Base-by-base conservation (phyloP, 1,139 yeast genomes). In the Hansenula anomala region DNA sequence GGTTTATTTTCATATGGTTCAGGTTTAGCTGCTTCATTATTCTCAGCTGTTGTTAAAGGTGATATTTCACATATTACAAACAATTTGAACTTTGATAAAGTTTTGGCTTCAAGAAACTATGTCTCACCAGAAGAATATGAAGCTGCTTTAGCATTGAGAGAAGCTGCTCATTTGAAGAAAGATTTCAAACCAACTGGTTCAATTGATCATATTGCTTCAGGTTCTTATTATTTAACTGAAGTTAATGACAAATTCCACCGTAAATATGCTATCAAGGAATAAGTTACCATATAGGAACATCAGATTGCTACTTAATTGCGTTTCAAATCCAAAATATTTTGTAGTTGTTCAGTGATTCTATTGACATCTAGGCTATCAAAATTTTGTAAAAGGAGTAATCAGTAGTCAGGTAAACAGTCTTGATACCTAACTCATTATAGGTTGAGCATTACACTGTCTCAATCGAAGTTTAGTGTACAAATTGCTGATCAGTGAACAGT, bases 1-100 rank as follows among this genome's bases (percentile, higher is more conserved):
- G 95, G 96, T 56, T 63, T 90, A 53, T 94, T 90, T 72, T 92
- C 98, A 20, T 94, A 94, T 66, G 99, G 99, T 50, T 92, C 98
- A 23, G 99, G 99, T 57, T 77, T 92, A 49, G 98, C 99, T 36
- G 77, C 98, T 19, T 80, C 96, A 34, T 72, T 94, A 66, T 85
- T 79, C 68, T 83, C 96, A 27, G 78, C 80, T 49, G 77, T 71
- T 46, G 86, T 94, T 47, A 76, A 73, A 53, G 96, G 95, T 45
- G 98, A 92, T 64, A 71, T 92, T 49, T 68, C 85, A 30, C 49
- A 73, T 43, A 83, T 94, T 52, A 76, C 78, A 53, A 66, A 76
- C 54, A 73, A 68, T 46, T 76, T 90, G 59, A 73, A 85, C 63
- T 69, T 92, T 48, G 82, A 83, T 60, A 60, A 73, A 58, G 80